phyloP scores from a whole-genome alignment of 2,329 filamentous ascomycete genomes.

The Hymenoscyphus albidus region DNA sequence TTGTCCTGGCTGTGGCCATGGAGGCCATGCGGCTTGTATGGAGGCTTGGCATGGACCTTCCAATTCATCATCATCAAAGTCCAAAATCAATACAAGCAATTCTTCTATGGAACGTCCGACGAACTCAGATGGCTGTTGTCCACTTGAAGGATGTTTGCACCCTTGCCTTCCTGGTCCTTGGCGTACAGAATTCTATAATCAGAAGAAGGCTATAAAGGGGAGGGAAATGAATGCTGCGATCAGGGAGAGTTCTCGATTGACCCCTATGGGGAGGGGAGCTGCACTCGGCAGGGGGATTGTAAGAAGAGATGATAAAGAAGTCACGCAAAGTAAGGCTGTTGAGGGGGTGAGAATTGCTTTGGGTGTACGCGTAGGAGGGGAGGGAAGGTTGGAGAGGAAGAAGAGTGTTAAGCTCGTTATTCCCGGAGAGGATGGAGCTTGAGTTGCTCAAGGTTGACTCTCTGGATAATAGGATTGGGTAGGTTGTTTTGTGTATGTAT shows the following conservation, averaged over 20 bases:
- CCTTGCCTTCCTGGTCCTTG: constrained; percentile 57
- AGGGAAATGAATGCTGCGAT: constrained; percentile 47
- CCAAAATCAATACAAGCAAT: background rate
- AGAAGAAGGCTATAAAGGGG: constrained; percentile 23
- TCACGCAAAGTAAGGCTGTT: constrained; percentile 57
- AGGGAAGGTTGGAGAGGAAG: constrained; percentile 49
- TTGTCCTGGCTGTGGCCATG: constrained; percentile 59
- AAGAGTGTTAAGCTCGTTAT: constrained; percentile 61
- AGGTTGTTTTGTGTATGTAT: background rate
- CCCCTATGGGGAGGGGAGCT: constrained; percentile 8
- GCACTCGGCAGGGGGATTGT: constrained; percentile 30
- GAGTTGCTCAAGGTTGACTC: background rate
- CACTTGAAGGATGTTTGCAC: constrained; percentile 62
- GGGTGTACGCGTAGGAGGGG: constrained; percentile 26
- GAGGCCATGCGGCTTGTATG: constrained; percentile 58
- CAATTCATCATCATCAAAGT: constrained; percentile 29
- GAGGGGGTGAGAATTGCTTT: constrained; percentile 55
- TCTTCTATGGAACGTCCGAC: constrained; percentile 21
- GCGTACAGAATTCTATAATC: constrained; percentile 43
- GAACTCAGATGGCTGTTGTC: constrained; percentile 54
- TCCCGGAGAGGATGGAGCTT: constrained; percentile 28
- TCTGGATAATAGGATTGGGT: background rate
- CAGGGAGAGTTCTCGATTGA: constrained; percentile 24
- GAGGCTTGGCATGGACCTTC: constrained; percentile 50
- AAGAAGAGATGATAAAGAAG: constrained; percentile 50